A percentile compares a stretch with the other conserved stretches of the same genome.
Evolutionary conservation across 352 stramenopile genomes (phyloP).

Genomic region (Phytophthora ramorum): DNA sequence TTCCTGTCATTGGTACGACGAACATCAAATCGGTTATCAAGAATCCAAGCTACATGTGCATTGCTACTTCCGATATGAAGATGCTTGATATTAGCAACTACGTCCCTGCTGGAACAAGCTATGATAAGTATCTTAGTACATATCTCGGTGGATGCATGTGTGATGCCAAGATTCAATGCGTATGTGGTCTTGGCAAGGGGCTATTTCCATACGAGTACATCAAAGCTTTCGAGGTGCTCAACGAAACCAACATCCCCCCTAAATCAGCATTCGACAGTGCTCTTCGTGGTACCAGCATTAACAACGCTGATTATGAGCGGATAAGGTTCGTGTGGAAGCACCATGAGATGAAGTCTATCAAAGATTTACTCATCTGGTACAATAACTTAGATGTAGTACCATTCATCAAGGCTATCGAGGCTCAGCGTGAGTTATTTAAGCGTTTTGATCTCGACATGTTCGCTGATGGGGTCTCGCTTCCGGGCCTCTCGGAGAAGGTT

Average conservation of each 20-base stretch:
- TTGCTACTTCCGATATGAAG: conserved; percentile 30
- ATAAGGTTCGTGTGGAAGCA: conserved; percentile 39
- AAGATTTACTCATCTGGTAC: conserved; percentile 23
- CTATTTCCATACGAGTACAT: conserved; percentile 42
- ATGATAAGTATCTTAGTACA: conserved; percentile 34
- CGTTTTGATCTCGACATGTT: conserved; percentile 35
- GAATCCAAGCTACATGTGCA: conserved; percentile 45
- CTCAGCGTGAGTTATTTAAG: conserved; percentile 24
- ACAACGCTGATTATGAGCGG: too few relatives aligned
- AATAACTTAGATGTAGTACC: too few relatives aligned
- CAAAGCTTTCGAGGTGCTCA: conserved; percentile 30
- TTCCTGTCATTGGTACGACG: conserved; percentile 9
- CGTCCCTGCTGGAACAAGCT: conserved; percentile 35
- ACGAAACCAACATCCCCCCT: conserved; percentile 29
- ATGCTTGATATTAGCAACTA: conserved; percentile 47
- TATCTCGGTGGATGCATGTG: conserved; percentile 41
- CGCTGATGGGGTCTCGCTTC: conserved; percentile 22
- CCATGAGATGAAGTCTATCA: conserved; percentile 44
- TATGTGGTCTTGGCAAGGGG: conserved; percentile 14
- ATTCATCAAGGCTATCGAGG: conserved; percentile 4
- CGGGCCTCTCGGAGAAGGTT: conserved; percentile 26
- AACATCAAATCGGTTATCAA: conserved; percentile 35
- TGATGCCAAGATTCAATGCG: conserved; percentile 39
- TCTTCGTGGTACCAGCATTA: too few relatives aligned
- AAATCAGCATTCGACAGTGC: conserved; percentile 20